Conservation (phyloP, 495 filamentous ascomycete genomes). For the Hapsidospora chrysogenum region DNA sequence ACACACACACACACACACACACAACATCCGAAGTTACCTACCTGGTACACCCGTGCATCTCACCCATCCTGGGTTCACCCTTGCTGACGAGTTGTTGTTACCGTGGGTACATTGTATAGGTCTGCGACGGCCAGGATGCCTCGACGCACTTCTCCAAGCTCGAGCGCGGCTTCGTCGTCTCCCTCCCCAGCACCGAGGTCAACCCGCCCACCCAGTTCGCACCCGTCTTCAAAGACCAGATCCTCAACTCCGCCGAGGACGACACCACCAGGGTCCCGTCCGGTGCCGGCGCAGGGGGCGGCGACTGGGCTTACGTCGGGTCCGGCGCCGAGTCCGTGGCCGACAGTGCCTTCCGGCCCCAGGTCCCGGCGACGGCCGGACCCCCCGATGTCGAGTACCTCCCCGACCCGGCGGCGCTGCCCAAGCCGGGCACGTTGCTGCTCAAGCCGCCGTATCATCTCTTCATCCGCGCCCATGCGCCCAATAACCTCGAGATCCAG, state of each 20-base stretch:
- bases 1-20: too few species aligned
- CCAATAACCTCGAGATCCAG: slow-evolving; percentile 11
- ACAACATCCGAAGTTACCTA: too few species aligned
- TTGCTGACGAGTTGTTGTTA: too few species aligned
- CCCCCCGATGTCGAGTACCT: slow-evolving; percentile 14
- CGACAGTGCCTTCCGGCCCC: slow-evolving; percentile 1
- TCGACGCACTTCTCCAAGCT: slow-evolving; percentile 11
- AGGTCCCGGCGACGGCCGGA: neutral
- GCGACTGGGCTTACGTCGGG: slow-evolving; percentile 17
- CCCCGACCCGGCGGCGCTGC: slow-evolving; percentile 12
- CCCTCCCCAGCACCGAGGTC: slow-evolving; percentile 12
- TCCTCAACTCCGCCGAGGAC: slow-evolving; percentile 13
- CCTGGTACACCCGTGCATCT: too few species aligned
- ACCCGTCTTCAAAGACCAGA: slow-evolving; percentile 10
- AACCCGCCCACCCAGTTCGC: slow-evolving; percentile 10
- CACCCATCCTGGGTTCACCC: too few species aligned
- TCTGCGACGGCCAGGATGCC: slow-evolving; percentile 1
- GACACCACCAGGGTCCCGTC: slow-evolving; percentile 1
- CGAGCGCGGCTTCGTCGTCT: slow-evolving; percentile 12
- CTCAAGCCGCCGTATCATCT: slow-evolving; percentile 23
- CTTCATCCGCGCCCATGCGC: slow-evolving; percentile 6
- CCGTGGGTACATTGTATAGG: too few species aligned
- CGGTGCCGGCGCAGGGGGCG: neutral
- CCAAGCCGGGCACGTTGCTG: slow-evolving; percentile 19
- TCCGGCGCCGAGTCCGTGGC: slow-evolving; percentile 9